Evolutionary conservation across 805 yeast genomes (phyloP).

Genomic region (Candida methanosorbosa): DNA sequence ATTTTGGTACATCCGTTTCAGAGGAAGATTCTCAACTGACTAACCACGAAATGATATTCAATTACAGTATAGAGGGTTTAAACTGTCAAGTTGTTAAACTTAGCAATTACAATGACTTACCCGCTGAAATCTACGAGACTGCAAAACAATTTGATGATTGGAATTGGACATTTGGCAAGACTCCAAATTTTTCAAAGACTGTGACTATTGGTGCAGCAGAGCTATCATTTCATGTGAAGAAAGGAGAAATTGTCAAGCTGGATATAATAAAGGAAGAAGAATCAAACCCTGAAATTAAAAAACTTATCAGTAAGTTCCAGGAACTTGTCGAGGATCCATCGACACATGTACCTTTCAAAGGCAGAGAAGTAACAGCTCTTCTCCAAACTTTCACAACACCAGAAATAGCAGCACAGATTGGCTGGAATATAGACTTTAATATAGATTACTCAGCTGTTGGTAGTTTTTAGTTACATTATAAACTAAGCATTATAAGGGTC

Average conservation of each 20-base stretch:
- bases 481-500: too few species aligned
- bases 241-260: conserved; percentile 27
- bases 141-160: conserved; percentile 39
- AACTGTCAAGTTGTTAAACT: conserved; percentile 16
- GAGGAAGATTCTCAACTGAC: too few species aligned
- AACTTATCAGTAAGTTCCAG: conserved; percentile 3
- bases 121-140: conserved; percentile 30
- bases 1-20: too few species aligned
- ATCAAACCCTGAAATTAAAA: conserved; percentile 6
- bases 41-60: too few species aligned
- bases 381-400: too few species aligned
- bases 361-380: conserved; percentile 8
- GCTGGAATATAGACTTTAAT: too few species aligned
- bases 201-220: conserved; percentile 15
- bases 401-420: too few species aligned
- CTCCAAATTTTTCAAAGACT: conserved; percentile 58
- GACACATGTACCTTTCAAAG: conserved; percentile 3
- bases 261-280: conserved; percentile 7
- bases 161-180: conserved; percentile 69
- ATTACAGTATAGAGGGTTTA: conserved; percentile 3
- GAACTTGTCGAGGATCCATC: too few species aligned
- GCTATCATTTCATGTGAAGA: conserved; percentile 38
- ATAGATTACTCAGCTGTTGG: too few species aligned
- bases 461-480: too few species aligned
- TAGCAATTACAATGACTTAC: conserved; percentile 17